phyloP scores from a whole-genome alignment of 176 grass and related monocot genomes.

The Raddia guianensis region DNA sequence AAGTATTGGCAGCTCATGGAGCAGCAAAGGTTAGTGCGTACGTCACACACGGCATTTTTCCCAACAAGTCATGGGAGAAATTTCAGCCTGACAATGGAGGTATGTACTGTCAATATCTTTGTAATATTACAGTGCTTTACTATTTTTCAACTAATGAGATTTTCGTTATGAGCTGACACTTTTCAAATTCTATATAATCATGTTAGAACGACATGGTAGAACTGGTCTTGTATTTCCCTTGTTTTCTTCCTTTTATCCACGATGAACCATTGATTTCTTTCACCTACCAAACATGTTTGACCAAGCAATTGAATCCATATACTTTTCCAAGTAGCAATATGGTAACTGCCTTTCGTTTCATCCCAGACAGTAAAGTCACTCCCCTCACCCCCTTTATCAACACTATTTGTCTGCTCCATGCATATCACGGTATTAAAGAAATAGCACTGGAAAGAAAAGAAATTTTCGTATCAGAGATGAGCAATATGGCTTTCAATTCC shows the following conservation, averaged over 20 bases:
- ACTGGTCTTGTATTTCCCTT: not conserved
- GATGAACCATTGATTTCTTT: constrained; percentile 18
- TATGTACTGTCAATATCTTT: constrained; percentile 34
- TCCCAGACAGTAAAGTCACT: not conserved
- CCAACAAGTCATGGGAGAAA: constrained; percentile 81
- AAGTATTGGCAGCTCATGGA: constrained; percentile 88
- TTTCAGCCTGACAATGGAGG: constrained; percentile 81
- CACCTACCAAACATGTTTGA: constrained; percentile 19
- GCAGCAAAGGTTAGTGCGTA: constrained; percentile 97
- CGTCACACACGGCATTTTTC: constrained; percentile 91
- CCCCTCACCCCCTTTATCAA: not conserved
- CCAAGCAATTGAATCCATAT: constrained; percentile 2
- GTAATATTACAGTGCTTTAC: constrained; percentile 31
- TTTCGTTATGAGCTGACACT: constrained; percentile 23
- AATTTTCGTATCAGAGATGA: not conserved
- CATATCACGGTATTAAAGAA: constrained; percentile 1
- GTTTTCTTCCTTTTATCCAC: constrained; percentile 10
- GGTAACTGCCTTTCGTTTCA: not conserved
- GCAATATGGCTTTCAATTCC: constrained; percentile 5
- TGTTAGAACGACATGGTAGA: not conserved
- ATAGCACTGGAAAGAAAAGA: not conserved
- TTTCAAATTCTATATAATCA: constrained; percentile 16
- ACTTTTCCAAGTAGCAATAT: constrained; percentile 24
- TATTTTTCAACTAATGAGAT: constrained; percentile 2
- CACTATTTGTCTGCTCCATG: no score